Evolutionary conservation across 768 basidiomycete genomes (phyloP).

Genomic region (Postia placenta): DNA sequence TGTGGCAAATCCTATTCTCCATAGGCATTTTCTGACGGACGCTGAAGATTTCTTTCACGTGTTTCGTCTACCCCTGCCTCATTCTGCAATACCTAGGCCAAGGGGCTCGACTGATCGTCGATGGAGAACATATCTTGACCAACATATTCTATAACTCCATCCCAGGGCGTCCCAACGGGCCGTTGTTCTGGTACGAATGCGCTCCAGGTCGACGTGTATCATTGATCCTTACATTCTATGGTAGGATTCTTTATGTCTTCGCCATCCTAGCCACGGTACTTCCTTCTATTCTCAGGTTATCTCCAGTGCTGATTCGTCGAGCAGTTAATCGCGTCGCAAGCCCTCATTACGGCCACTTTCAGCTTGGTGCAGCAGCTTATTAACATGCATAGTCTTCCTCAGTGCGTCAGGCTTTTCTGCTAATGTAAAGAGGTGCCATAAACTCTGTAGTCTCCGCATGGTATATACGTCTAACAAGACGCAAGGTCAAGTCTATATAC

Average conservation of each 20-base stretch:
- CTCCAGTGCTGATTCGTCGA: neutral
- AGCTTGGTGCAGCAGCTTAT: conserved; percentile 59
- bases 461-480: conserved; percentile 53
- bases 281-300: neutral
- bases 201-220: neutral
- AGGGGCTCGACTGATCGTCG: conserved; percentile 52
- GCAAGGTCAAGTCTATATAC: conserved; percentile 64
- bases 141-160: conserved; percentile 64
- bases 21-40: neutral
- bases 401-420: too few relatives aligned
- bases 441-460: conserved; percentile 40
- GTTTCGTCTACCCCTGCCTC: conserved; percentile 53
- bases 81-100: conserved; percentile 67
- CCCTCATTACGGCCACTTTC: conserved; percentile 66
- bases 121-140: conserved; percentile 40
- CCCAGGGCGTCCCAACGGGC: conserved; percentile 47
- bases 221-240: neutral
- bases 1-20: neutral
- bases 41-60: conserved; percentile 43
- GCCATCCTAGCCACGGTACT: conserved; percentile 59
- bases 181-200: conserved; percentile 49
- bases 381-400: conserved; percentile 52
- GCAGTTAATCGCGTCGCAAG: conserved; percentile 57
- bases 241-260: conserved; percentile 56
- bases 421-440: too few relatives aligned